Base-by-base conservation (phyloP, 331 rosid genomes). In the Cydonia oblonga region DNA sequence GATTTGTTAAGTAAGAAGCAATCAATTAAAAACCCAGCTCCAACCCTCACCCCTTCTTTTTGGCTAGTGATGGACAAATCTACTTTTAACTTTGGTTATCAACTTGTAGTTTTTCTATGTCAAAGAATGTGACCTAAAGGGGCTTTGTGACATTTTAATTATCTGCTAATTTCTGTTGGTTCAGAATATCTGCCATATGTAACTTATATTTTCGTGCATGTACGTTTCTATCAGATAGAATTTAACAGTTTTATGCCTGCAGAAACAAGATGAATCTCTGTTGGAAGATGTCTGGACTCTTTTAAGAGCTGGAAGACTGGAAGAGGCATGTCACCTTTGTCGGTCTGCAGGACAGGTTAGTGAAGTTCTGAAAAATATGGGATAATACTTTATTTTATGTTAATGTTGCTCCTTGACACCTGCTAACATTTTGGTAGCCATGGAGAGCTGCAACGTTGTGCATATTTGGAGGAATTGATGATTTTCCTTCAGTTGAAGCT, bases 231-330 rank as follows among this genome's bases (percentile, higher is more conserved):
- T 58, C 28, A 61, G 22, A 11, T 32, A n/a, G 51, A 20, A 32
- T 54, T 62, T 62, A 35, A 25, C 52, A 53, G 1, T 76, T 81
- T 35, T 63, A 51, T 28, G 76, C 76, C 30, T 69, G 71, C 90
- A 95, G 98, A 91, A 95, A 84, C 98, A 95, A 81, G 97, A 95
- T 42, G 96, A 95, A 77, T 87, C 98, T 77, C 97, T 95, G 79
- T 79, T 91, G 84, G 98, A 95, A 83, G 98, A 95, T 84, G 82
- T 86, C 38, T 95, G 98, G 98, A 91, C 87, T 54, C 97, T 95
- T 83, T 64, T 95, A 75, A 86, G 95, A 88, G 96, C 98, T 77
- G 97, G 98, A 78, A 95, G 97, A 79, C 83, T 87, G 72, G 96
- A 89, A 75, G 96, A 95, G 85, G 97, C 98, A 49, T 91, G 91